A percentile compares a stretch with the other conserved stretches of the same genome.
Conservation (phyloP, 2,329 filamentous ascomycete genomes). For the Cordyceps sp. region DNA sequence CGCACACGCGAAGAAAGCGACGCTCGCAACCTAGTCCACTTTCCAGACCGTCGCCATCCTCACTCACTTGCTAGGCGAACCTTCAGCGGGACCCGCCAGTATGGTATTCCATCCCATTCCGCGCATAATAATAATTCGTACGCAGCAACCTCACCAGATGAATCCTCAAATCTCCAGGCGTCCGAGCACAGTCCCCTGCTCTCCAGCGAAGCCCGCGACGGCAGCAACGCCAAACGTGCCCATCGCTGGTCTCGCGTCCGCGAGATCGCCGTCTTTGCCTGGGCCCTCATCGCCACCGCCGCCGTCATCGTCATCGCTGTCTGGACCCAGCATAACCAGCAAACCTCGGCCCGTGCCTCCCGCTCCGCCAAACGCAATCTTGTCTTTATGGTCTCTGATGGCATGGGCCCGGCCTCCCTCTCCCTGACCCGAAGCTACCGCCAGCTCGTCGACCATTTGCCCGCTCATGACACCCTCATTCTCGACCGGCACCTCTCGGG, state of each 20-base stretch:
- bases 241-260: slow-evolving; percentile 31
- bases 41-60: no score
- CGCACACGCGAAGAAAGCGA: no score
- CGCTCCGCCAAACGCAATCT: slow-evolving; percentile 66
- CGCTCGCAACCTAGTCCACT: no score
- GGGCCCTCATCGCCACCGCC: slow-evolving; percentile 69
- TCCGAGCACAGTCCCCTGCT: slow-evolving; percentile 28
- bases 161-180: slow-evolving; percentile 11
- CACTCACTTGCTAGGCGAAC: no score
- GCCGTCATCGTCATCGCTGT: slow-evolving; percentile 67
- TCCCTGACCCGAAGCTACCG: slow-evolving; percentile 75
- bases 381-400: slow-evolving; percentile 98
- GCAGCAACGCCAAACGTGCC: slow-evolving; percentile 4
- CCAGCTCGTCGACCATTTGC: slow-evolving; percentile 59
- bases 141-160: background rate
- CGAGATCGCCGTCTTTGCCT: slow-evolving; percentile 62
- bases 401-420: slow-evolving; percentile 90
- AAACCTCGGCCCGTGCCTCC: slow-evolving; percentile 20
- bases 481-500: slow-evolving; percentile 86
- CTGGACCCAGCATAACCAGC: slow-evolving; percentile 54
- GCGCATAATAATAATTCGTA: no score
- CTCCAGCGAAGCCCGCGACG: slow-evolving; percentile 12
- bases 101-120: no score
- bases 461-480: slow-evolving; percentile 56
- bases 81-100: no score